Conservation (phyloP, 2,329 filamentous ascomycete species). For the Sporothrix sp. region DNA sequence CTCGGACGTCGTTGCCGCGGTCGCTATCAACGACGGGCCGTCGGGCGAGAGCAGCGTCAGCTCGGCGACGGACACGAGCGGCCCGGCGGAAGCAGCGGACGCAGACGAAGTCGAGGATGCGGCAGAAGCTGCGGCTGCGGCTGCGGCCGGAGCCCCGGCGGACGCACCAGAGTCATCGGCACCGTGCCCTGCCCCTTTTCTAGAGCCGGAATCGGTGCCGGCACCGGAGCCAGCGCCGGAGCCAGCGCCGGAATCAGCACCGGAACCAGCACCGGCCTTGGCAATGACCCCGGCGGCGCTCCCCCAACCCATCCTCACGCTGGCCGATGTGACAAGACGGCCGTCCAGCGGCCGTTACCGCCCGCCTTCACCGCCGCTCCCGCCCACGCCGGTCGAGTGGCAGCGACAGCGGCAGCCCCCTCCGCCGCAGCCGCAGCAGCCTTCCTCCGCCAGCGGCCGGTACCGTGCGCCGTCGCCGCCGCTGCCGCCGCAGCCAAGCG, state of each 20-base stretch:
- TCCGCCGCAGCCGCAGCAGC: neutral
- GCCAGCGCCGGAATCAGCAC: no score
- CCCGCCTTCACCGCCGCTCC: neutral
- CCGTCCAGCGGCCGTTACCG: neutral
- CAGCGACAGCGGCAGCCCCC: neutral
- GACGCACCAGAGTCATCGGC: neutral
- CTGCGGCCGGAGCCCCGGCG: neutral
- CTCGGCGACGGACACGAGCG: no score
- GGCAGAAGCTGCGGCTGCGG: neutral
- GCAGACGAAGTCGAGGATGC: no score
- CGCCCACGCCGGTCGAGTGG: neutral
- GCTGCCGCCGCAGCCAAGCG: neutral
- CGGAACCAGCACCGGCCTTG: neutral
- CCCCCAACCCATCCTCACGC: neutral
- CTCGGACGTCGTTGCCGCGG: no score
- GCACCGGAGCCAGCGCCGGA: no score
- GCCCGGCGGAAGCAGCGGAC: no score
- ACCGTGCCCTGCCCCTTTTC: neutral
- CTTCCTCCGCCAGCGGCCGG: neutral
- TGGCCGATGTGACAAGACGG: neutral
- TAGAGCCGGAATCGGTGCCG: no score
- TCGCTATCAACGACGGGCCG: no score
- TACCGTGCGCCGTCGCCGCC: neutral
- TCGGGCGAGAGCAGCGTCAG: no score
- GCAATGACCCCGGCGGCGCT: no score